Percentiles rank a stretch among this genome's conserved stretches.
Evolutionary conservation across 192 early-diverging fungal species (phyloP).

Genomic region (Glomus cerebriforme): DNA sequence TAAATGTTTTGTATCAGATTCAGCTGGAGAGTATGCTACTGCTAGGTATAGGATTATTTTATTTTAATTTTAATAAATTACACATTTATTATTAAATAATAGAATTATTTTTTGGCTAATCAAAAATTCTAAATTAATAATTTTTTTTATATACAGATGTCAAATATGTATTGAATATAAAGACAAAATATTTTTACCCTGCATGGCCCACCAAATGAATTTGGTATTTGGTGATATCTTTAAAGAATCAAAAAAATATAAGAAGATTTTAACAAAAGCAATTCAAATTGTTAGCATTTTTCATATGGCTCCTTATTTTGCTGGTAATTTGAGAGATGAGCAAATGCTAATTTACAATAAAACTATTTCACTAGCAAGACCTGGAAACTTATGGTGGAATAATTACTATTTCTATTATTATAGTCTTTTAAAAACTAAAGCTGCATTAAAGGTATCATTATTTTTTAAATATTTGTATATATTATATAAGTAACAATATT

Average conservation of each 20-base stretch:
- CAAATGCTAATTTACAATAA: neutral
- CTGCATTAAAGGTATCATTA: neutral
- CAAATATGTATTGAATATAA: neutral
- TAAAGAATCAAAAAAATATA: neutral
- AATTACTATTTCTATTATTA: neutral
- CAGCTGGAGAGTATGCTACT: slow-evolving; percentile 9
- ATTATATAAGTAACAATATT: neutral
- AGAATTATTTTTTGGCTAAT: neutral
- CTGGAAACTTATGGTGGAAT: neutral
- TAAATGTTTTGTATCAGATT: no score
- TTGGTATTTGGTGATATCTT: no score
- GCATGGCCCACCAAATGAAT: no score
- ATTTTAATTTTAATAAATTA: no score
- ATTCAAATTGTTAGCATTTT: slow-evolving; percentile 14
- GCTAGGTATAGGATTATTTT: neutral
- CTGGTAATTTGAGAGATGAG: no score
- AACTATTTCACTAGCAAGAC: neutral
- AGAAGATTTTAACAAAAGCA: neutral
- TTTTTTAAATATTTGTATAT: neutral
- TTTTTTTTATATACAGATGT: neutral
- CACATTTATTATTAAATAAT: no score
- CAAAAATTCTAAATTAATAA: neutral
- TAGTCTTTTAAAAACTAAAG: neutral
- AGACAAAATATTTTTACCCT: slow-evolving; percentile 11
- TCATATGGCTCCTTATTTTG: neutral